Conservation (phyloP, 805 yeast genomes). For the Millerozyma miso region DNA sequence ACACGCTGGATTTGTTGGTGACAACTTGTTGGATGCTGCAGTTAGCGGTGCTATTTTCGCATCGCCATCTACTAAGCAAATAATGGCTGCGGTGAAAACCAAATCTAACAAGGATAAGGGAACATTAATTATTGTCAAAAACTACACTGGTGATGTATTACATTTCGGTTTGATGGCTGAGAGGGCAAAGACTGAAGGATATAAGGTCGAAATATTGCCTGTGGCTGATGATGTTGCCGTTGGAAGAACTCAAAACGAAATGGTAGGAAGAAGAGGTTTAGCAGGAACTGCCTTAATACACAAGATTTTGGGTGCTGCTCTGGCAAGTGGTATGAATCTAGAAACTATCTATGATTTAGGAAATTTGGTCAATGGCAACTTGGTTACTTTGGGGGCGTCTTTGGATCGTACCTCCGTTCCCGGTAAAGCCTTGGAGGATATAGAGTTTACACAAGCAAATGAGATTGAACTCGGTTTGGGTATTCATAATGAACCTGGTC, state of each 20-base stretch:
- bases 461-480: slow-evolving; percentile 94
- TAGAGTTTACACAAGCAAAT: slow-evolving; percentile 46
- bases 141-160: slow-evolving; percentile 90
- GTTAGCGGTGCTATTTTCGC: slow-evolving; percentile 92
- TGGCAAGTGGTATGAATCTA: slow-evolving; percentile 37
- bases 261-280: slow-evolving; percentile 91
- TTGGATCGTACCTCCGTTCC: slow-evolving; percentile 89
- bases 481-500: slow-evolving; percentile 92
- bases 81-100: slow-evolving; percentile 65
- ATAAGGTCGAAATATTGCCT: slow-evolving; percentile 64
- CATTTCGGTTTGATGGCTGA: slow-evolving; percentile 93
- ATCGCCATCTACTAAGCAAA: slow-evolving; percentile 90
- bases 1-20: slow-evolving; percentile 88
- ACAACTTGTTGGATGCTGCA: slow-evolving; percentile 78
- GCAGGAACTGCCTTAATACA: slow-evolving; percentile 90
- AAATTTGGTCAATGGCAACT: slow-evolving; percentile 50
- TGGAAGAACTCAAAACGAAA: slow-evolving; percentile 81
- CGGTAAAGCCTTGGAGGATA: slow-evolving; percentile 48
- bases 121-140: slow-evolving; percentile 75
- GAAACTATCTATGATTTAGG: slow-evolving; percentile 57
- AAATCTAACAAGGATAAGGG: slow-evolving; percentile 51
- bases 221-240: slow-evolving; percentile 95
- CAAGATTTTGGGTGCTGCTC: slow-evolving; percentile 75
- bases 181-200: slow-evolving; percentile 75
- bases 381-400: slow-evolving; percentile 87